Evolutionary conservation across 192 early-diverging fungal genomes (phyloP), one percentile per base, ranked within the genome.

Genomic region (Lobosporangium transversale): DNA sequence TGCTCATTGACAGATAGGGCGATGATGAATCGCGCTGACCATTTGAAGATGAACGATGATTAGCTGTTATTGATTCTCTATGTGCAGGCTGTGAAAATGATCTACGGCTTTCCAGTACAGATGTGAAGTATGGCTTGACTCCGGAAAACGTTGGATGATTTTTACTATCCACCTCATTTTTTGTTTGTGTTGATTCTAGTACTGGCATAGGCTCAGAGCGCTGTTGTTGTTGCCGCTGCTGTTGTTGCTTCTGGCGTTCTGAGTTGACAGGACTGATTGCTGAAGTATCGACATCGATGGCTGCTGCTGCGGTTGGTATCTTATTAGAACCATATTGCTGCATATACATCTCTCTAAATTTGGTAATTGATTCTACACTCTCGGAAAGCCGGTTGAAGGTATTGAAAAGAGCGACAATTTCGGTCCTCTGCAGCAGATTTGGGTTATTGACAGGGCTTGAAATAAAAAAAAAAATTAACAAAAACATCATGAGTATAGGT

Each of bases 401-500:
- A 58, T 96, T 98, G 48, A 98, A 85, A 7, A 98, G 80, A 1
- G 96, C 89, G 6, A 98, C 94, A 21, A 98, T 85, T 71, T 98
- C 96, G 45, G 83, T 83, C n/a, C 91, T 84, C 45, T 89, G 83
- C 23, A 94, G 74, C 11, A 87, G 50, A 26, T 83, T 85, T 18
- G 85, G 84, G 33, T 83, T 80, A 15, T 86, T 81, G 47, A 83
- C 85, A 32, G 69, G 80, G 27, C 84, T 84, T 48, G 63, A 47
- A 56, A 29, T 64, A 11, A 59, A 57, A 61, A 47, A 60, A 26
- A 10, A 33, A 37, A 51, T n/a, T 32, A 45, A 32, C 37, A 30
- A 54, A 30, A n/a, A n/a, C n/a, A n/a, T n/a, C n/a, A n/a, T n/a
- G 45, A 20, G 33, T 12, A 45, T 43, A 32, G 29, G 32, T 8